Conservation (phyloP, 2,329 filamentous ascomycete species). For the Myotisia sp. region DNA sequence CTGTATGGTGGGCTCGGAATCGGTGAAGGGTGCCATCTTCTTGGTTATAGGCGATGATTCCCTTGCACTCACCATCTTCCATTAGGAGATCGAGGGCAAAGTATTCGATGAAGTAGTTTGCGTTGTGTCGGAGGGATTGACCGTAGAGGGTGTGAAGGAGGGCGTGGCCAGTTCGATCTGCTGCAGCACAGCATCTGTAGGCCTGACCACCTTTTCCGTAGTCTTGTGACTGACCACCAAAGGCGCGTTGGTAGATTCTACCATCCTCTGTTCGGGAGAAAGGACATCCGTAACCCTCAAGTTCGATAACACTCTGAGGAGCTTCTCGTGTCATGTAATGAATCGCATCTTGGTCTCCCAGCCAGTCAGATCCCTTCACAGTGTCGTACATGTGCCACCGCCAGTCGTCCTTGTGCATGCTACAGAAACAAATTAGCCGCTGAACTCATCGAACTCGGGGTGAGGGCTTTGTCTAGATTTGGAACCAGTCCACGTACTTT, state of each 20-base stretch:
- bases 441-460: background rate
- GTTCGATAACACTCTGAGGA: slow-evolving; percentile 39
- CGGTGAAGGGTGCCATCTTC: slow-evolving; percentile 96
- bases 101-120: slow-evolving; percentile 99
- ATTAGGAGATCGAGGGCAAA: slow-evolving; percentile 95
- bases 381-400: slow-evolving; percentile 49
- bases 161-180: slow-evolving; percentile 92
- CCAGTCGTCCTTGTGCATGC: slow-evolving; percentile 43
- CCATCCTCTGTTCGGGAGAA: slow-evolving; percentile 30
- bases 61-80: slow-evolving; percentile 92
- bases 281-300: slow-evolving; percentile 42
- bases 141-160: slow-evolving; percentile 97
- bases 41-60: slow-evolving; percentile 95
- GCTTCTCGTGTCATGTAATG: slow-evolving; percentile 47
- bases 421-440: slow-evolving; percentile 13
- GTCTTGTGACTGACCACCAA: slow-evolving; percentile 92
- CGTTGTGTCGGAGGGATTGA: slow-evolving; percentile 92
- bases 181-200: slow-evolving; percentile 91
- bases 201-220: slow-evolving; percentile 95
- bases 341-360: slow-evolving; percentile 46
- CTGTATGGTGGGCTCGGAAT: slow-evolving; percentile 92
- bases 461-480: background rate
- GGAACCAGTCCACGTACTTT: slow-evolving; percentile 24
- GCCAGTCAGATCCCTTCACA: slow-evolving; percentile 45
- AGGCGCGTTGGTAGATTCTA: slow-evolving; percentile 50